phyloP scores from a whole-genome alignment of 1,284 basidiomycete species.

The Psilocybe mexicana region DNA sequence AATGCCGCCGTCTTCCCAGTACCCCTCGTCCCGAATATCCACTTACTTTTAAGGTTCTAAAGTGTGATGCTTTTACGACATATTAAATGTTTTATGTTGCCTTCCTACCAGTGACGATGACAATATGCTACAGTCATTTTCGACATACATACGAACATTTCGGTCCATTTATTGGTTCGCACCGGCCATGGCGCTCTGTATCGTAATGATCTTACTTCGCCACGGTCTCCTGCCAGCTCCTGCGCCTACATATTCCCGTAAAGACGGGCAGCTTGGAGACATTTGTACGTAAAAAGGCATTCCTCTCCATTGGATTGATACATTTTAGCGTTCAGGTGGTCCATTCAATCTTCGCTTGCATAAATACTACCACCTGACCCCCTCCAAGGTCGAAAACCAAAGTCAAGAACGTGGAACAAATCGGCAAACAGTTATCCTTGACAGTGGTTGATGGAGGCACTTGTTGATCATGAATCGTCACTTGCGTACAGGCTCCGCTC shows the following conservation, averaged over 20 bases:
- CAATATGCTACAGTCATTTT: too few relatives aligned
- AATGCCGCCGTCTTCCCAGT: conserved; percentile 3
- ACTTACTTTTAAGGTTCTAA: background rate
- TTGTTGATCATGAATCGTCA: background rate
- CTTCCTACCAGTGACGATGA: too few relatives aligned
- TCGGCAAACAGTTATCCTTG: conserved; percentile 1
- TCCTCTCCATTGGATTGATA: background rate
- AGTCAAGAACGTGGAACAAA: background rate
- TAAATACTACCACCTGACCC: conserved; percentile 2
- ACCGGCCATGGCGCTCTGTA: background rate
- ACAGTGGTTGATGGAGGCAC: background rate
- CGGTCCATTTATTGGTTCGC: too few relatives aligned
- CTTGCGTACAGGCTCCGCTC: background rate
- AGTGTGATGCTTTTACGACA: background rate
- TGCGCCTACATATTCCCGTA: background rate
- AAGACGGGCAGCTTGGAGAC: background rate
- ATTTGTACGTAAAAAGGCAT: background rate
- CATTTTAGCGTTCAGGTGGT: background rate
- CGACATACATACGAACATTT: too few relatives aligned
- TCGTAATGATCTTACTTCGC: background rate
- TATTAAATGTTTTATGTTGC: too few relatives aligned
- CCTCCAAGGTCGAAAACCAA: background rate
- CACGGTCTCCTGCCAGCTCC: background rate
- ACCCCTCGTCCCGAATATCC: background rate
- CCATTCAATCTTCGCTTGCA: background rate